phyloP scores from a whole-genome alignment of 73 alveolate species.

The Uronychia setigera region DNA sequence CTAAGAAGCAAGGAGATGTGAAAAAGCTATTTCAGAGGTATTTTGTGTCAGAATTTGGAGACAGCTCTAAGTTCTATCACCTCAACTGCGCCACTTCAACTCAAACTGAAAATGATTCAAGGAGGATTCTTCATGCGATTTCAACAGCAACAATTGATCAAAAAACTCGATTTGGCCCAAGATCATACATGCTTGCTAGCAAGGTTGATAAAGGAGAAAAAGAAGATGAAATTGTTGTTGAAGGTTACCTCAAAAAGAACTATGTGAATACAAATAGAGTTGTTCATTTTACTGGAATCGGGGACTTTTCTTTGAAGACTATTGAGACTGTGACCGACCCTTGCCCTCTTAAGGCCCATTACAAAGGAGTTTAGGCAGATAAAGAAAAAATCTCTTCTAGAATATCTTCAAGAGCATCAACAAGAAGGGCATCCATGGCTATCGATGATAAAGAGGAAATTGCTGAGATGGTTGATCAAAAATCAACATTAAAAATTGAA shows the following conservation, averaged over 20 bases:
- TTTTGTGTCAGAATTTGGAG: constrained; percentile 91
- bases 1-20: constrained; percentile 83
- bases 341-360: constrained; percentile 66
- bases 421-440: background rate
- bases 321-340: constrained; percentile 80
- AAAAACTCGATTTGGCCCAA: background rate
- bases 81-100: constrained; percentile 48
- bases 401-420: background rate
- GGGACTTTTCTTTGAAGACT: constrained; percentile 84
- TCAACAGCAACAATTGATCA: background rate
- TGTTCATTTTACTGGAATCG: constrained; percentile 95
- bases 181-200: constrained; percentile 93
- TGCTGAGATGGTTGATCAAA: background rate
- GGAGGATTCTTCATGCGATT: constrained; percentile 21
- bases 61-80: constrained; percentile 70
- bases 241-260: constrained; percentile 89
- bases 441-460: background rate
- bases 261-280: constrained; percentile 86
- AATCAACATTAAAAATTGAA: background rate
- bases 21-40: constrained; percentile 91
- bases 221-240: constrained; percentile 71
- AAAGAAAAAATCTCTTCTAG: constrained; percentile 32
- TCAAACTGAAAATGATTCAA: constrained; percentile 35
- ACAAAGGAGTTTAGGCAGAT: constrained; percentile 40
- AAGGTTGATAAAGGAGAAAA: constrained; percentile 55